Evolutionary conservation across 2,329 filamentous ascomycete genomes (phyloP).

Genomic region (Lachnellula cervina): DNA sequence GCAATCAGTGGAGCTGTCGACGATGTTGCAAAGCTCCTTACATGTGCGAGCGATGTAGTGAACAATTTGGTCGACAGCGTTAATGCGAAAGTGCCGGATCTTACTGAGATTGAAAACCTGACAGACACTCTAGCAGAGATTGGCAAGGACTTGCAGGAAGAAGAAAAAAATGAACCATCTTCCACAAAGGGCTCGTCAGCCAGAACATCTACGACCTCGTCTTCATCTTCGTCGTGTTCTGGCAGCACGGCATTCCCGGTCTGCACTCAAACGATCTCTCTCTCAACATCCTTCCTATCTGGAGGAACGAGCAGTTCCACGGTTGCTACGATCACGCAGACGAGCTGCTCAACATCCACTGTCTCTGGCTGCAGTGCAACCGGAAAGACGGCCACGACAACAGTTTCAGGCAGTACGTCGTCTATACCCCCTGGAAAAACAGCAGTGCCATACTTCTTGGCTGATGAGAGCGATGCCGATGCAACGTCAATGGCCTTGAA

Average conservation of each 20-base stretch:
- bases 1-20: slow-evolving; percentile 1
- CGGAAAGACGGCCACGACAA: slow-evolving; percentile 4
- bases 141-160: slow-evolving; percentile 5
- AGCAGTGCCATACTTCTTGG: not conserved
- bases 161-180: slow-evolving; percentile 1
- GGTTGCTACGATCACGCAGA: slow-evolving; percentile 4
- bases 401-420: not conserved
- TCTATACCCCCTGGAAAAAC: not conserved
- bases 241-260: not conserved
- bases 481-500: not conserved
- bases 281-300: slow-evolving; percentile 6
- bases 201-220: not conserved
- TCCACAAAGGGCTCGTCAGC: not conserved
- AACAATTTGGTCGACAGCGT: slow-evolving; percentile 9
- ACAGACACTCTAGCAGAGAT: slow-evolving; percentile 10
- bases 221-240: slow-evolving; percentile 5
- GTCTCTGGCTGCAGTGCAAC: slow-evolving; percentile 1
- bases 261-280: slow-evolving; percentile 4
- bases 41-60: slow-evolving; percentile 8
- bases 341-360: slow-evolving; percentile 1
- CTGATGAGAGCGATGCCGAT: not conserved
- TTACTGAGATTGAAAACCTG: slow-evolving; percentile 5
- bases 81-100: not conserved
- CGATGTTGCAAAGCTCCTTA: slow-evolving; percentile 9
- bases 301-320: slow-evolving; percentile 1